Evolutionary conservation across 495 filamentous ascomycete species (phyloP), one percentile per base, ranked within the genome.

Genomic region (Penicillium mononematosum): DNA sequence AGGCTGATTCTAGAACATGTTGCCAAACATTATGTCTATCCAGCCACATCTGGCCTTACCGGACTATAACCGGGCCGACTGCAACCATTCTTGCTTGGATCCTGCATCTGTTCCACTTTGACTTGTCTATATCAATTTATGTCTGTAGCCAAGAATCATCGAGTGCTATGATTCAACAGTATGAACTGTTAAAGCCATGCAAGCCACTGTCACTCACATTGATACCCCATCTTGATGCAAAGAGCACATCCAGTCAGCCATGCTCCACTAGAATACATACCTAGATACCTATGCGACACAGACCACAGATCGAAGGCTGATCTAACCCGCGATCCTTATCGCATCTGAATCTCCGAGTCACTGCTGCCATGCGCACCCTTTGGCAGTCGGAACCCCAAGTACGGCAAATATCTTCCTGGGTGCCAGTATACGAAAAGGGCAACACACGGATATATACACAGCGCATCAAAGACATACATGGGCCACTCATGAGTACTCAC

Each of bases 401-500:
- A 73, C 0, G 77, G 74, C 22, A 82, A 51, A 57, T 80, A 81
- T 14, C 60, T 66, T 4, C 69, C 71, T 2, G 79, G 79, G 54
- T 78, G 78, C 63, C 69, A 72, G 31, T 81, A 81, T 7, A 83
- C 56, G 1, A 80, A 71, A 60, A 83, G 78, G 31, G 79, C 82
- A 1, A 69, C 70, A 29, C 74, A 69, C 2, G 75, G 45, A 22
- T 82, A 62, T 78, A 89, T 89, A 12, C 81, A 66, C 32, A 76
- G 50, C 17, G 78, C 70, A 62, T 89, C 86, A 57, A 88, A 88
- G 6, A 87, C 62, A 61, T 87, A 89, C 52, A 85, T 50, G 36
- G 77, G 75, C 71, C 79, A 79, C 69, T 89, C 86, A 47, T 83
- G 76, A 6, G 46, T 66, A 45, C 86, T 65, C 31, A 80, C 48